Evolutionary conservation across 768 basidiomycete genomes (phyloP).

Genomic region (Trametes cinnabarina): DNA sequence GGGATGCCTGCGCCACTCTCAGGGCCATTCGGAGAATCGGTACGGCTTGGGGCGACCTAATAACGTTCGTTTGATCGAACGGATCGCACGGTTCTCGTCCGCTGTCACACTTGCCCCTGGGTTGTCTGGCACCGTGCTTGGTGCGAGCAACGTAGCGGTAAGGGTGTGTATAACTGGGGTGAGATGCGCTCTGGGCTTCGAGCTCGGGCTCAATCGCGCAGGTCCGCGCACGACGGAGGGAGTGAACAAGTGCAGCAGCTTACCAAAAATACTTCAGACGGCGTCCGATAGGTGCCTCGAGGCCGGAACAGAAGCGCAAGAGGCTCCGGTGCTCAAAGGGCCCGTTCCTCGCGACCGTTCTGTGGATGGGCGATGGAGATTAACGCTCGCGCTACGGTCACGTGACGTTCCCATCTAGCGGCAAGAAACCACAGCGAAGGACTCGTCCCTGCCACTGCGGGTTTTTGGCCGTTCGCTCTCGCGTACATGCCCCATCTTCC

Average conservation of each 20-base stretch:
- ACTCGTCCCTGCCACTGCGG: slow-evolving; percentile 21
- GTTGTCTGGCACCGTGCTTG: neutral
- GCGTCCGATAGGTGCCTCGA: slow-evolving; percentile 7
- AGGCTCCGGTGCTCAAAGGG: neutral
- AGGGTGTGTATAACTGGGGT: neutral
- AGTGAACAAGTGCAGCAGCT: neutral
- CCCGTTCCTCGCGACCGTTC: neutral
- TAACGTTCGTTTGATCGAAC: neutral
- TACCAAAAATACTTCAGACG: neutral
- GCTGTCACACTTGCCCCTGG: neutral
- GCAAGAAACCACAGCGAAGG: neutral
- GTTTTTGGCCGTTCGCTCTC: slow-evolving; percentile 33
- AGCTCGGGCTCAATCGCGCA: neutral
- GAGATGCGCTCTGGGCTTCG: neutral
- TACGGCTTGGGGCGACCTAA: neutral
- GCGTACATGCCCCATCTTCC: neutral
- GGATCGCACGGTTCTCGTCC: neutral
- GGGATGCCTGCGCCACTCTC: neutral
- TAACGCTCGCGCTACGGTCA: slow-evolving; percentile 2
- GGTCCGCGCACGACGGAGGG: neutral
- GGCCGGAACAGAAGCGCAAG: neutral
- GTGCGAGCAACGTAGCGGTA: neutral
- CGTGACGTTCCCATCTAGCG: slow-evolving; percentile 1
- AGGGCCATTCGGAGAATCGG: neutral
- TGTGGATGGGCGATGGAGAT: slow-evolving; percentile 9